Percentiles rank a stretch among this genome's conserved stretches.
Conservation (phyloP, 108 stramenopile genomes). For the Chaetoceros muelleri region DNA sequence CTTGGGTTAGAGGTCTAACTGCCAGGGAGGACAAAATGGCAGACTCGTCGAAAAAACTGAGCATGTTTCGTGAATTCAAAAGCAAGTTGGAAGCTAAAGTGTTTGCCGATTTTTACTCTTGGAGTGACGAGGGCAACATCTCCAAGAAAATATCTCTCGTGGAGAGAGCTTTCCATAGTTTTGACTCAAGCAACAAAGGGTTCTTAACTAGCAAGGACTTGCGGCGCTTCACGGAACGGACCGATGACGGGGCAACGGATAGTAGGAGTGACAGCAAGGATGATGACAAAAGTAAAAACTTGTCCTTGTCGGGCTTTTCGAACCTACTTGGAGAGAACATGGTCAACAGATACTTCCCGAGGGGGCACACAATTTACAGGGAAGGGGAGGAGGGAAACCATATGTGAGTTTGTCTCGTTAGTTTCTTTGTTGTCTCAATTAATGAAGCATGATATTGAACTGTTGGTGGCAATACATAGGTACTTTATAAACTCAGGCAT, state of each 20-base stretch:
- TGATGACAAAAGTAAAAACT: slow-evolving; percentile 16
- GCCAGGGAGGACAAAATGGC: slow-evolving; percentile 56
- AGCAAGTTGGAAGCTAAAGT: slow-evolving; percentile 57
- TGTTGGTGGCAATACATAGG: slow-evolving; percentile 54
- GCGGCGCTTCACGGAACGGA: slow-evolving; percentile 3
- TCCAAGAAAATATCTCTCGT: slow-evolving; percentile 53
- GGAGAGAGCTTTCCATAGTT: slow-evolving; percentile 52
- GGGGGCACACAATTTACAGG: slow-evolving; percentile 55
- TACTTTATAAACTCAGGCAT: slow-evolving; percentile 77
- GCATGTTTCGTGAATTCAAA: slow-evolving; percentile 44
- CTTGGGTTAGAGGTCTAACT: slow-evolving; percentile 80
- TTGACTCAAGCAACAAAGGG: slow-evolving; percentile 37
- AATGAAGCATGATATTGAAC: no score
- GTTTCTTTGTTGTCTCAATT: no score
- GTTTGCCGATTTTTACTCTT: slow-evolving; percentile 47
- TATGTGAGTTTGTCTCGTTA: no score
- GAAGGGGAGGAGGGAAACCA: slow-evolving; percentile 54
- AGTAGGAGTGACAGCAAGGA: slow-evolving; percentile 14
- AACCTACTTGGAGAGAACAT: slow-evolving; percentile 69
- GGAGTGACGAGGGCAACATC: slow-evolving; percentile 34
- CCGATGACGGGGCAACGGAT: slow-evolving; percentile 4
- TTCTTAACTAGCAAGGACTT: slow-evolving; percentile 37
- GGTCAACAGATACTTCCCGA: slow-evolving; percentile 66
- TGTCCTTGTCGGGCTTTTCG: slow-evolving; percentile 60
- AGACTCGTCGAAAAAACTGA: slow-evolving; percentile 47